These are phyloP conservation scores for Aspergillus proliferans DNA, from an alignment of 2,329 filamentous ascomycete genomes.

Conservation along the genomic window DNA sequence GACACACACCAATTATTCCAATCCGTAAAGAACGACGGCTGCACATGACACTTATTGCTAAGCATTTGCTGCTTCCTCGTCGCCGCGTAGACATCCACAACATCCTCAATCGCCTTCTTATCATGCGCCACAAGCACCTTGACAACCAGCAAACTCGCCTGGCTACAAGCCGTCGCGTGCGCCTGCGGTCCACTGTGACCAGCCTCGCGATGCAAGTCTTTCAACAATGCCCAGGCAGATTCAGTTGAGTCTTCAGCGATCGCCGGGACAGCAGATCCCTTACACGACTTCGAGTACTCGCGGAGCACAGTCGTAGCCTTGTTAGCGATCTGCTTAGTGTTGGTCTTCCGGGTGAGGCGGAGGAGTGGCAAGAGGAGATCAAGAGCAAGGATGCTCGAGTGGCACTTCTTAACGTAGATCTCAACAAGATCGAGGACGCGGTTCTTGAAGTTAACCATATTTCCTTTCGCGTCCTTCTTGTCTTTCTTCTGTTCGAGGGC, in stretches of 20 bases:
- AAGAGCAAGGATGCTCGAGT: slow-evolving; percentile 60
- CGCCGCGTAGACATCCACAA: slow-evolving; percentile 59
- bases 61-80: slow-evolving; percentile 57
- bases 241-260: slow-evolving; percentile 26
- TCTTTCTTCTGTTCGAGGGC: slow-evolving; percentile 69
- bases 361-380: slow-evolving; percentile 69
- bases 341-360: slow-evolving; percentile 68
- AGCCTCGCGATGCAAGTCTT: slow-evolving; percentile 62
- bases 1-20: slow-evolving; percentile 66
- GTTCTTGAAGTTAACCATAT: slow-evolving; percentile 90
- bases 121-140: slow-evolving; percentile 41
- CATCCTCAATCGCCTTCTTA: slow-evolving; percentile 46
- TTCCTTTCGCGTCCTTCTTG: slow-evolving; percentile 79
- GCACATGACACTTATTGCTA: slow-evolving; percentile 53
- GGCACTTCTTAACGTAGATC: slow-evolving; percentile 76
- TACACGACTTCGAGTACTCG: slow-evolving; percentile 62
- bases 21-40: slow-evolving; percentile 61
- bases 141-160: slow-evolving; percentile 41
- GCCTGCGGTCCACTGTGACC: slow-evolving; percentile 53
- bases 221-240: slow-evolving; percentile 51
- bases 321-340: slow-evolving; percentile 65
- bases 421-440: slow-evolving; percentile 81
- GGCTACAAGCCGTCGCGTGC: slow-evolving; percentile 69
- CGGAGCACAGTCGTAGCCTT: slow-evolving; percentile 68
- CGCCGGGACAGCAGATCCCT: slow-evolving; percentile 41